Evolutionary conservation across 169 alveolate species (phyloP).

Genomic region (Cryptosporidium viatorum): DNA sequence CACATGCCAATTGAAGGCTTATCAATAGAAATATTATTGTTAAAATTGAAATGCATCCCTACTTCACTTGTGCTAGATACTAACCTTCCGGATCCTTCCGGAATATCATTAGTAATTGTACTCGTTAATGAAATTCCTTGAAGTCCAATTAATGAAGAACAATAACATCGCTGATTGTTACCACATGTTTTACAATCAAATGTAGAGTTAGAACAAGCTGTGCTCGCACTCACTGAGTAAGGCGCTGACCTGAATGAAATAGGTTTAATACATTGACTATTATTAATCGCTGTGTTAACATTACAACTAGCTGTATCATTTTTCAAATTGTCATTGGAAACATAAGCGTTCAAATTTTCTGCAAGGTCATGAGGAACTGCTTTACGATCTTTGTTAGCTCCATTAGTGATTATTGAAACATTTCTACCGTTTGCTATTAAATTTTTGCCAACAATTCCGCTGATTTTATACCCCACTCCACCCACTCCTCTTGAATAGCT

Average conservation of each 20-base stretch:
- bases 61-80: neutral
- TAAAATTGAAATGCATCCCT: neutral
- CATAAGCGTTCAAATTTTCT: neutral
- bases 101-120: neutral
- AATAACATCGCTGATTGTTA: conserved; percentile 22
- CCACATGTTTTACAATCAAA: conserved; percentile 42
- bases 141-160: conserved; percentile 15
- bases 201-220: neutral
- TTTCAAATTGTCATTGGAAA: neutral
- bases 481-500: conserved; percentile 17
- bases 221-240: conserved; percentile 1
- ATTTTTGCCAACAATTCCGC: neutral
- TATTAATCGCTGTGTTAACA: neutral
- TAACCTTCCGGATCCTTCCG: neutral
- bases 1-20: conserved; percentile 1
- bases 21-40: conserved; percentile 6
- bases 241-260: conserved; percentile 50
- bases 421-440: neutral
- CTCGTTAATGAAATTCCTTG: neutral
- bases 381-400: conserved; percentile 4
- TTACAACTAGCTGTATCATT: neutral
- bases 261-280: neutral
- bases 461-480: conserved; percentile 20
- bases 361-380: neutral
- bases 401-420: neutral